Base-by-base conservation (phyloP, 257 asterid species). In the Solanum phureja region DNA sequence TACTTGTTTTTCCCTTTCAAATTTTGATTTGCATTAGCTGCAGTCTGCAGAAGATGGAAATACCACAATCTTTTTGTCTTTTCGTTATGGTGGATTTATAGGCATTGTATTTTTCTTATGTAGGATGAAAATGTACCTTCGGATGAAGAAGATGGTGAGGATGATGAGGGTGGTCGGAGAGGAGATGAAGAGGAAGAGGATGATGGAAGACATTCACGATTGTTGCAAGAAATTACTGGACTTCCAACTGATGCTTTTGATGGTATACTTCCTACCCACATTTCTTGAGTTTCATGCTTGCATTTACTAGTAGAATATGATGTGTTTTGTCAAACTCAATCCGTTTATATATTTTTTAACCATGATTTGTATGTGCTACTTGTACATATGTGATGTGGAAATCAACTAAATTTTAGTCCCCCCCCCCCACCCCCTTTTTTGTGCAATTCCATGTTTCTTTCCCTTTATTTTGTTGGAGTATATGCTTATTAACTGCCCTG, bases 201-300 rank as follows among this genome's bases (percentile, higher is more conserved):
- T 34, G 94, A 89, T 64, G 94, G 85, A 76, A 92, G 92, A 88
- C 99, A 95, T 90, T 87, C 84, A 2, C 91, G 98, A 90, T 94
- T 97, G 97, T 87, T 97, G 94, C 94, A 94, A 90, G 91, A 85
- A 49, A 91, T 97, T 84, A 95, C 99, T 82, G 98, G 98, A 87
- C 96, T 95, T 88, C 94, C 99, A 2, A 87, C 90, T 90, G 94
- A 92, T 87, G 93, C 97, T 73, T 95, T 97, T 87, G 94, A 86
- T 91, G 98, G 99, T 95, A 92, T 24, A 86, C 75, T 27, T 72
- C 69, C 75, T 16, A 44, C 40, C 16, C 40, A 44, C 66, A 44
- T 79, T 44, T 79, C 85, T 79, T 46, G 27, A 44, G 37, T 69
- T 49, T 12, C 71, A 56, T 44, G 69, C 29, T 27, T 88, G 75